phyloP scores from a whole-genome alignment of 176 grass and related monocot genomes.

The Tuctoria greenei region DNA sequence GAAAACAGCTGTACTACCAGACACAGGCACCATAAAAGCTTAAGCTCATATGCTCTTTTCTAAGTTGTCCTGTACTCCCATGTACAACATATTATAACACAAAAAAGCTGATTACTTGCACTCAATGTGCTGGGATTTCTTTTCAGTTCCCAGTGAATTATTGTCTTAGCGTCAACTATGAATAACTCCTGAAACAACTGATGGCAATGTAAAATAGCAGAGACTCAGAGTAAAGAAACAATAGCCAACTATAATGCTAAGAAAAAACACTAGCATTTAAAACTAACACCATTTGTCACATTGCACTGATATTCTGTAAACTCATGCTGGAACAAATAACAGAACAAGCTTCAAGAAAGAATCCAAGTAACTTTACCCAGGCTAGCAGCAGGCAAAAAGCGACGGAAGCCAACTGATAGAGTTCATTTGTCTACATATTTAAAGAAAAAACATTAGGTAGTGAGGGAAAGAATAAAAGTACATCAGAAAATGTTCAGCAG shows the following conservation, averaged over 20 bases:
- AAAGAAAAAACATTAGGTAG: conserved; percentile 26
- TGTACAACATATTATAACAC: background rate
- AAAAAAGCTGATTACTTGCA: background rate
- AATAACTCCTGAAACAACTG: background rate
- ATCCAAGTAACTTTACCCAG: conserved; percentile 67
- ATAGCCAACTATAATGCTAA: conserved; percentile 3
- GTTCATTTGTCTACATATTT: conserved; percentile 92
- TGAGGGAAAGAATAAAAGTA: conserved; percentile 3
- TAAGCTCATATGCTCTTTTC: background rate
- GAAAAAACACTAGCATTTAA: conserved; percentile 4
- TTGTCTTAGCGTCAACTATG: background rate
- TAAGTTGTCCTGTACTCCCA: background rate
- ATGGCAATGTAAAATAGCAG: conserved; percentile 16
- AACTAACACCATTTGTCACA: too few relatives aligned
- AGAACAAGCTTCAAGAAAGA: conserved; percentile 18
- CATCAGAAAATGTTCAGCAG: conserved; percentile 6
- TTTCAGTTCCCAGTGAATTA: background rate
- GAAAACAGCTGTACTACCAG: background rate
- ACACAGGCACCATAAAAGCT: background rate
- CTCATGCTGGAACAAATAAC: background rate
- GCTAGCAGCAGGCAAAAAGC: conserved; percentile 94
- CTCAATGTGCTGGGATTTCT: background rate
- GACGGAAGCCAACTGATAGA: conserved; percentile 90
- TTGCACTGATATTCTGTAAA: conserved; percentile 1
- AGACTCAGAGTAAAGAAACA: background rate